Evolutionary conservation across 441 rosid genomes (phyloP).

Genomic region (Gossypium trilobum): DNA sequence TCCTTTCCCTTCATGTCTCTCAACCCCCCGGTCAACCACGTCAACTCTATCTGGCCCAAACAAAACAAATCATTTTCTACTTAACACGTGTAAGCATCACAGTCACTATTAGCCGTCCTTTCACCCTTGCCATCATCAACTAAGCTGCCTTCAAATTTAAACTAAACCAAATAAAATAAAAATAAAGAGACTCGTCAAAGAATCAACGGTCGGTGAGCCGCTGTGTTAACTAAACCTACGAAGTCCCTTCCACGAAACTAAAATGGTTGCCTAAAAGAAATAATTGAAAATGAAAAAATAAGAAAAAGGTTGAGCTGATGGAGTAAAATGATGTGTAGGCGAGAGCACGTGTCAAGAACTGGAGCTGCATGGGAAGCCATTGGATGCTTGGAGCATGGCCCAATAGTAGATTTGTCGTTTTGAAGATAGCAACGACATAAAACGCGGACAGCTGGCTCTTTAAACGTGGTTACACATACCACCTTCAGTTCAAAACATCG

Average conservation of each 20-base stretch:
- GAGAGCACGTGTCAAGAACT: constrained; percentile 9
- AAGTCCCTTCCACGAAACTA: neutral
- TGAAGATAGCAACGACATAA: neutral
- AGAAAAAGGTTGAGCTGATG: neutral
- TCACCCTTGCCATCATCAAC: neutral
- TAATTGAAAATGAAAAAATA: neutral
- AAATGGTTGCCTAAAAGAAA: neutral
- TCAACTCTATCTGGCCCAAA: neutral
- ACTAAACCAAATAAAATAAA: neutral
- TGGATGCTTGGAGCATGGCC: neutral
- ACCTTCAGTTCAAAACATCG: too few relatives aligned
- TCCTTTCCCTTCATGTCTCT: neutral
- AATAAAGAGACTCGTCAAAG: constrained; percentile 10
- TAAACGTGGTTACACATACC: constrained; percentile 19
- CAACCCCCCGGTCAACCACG: neutral
- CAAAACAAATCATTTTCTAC: neutral
- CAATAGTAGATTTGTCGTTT: neutral
- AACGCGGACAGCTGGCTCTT: constrained; percentile 26
- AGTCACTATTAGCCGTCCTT: neutral
- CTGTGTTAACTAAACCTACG: constrained; percentile 8
- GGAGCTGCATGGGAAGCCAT: constrained; percentile 9
- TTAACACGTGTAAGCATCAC: constrained; percentile 5
- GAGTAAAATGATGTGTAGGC: neutral
- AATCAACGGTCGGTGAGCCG: constrained; percentile 27
- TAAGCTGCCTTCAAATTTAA: neutral